phyloP scores from a whole-genome alignment of 2,329 filamentous ascomycete species.

The Microdochium paspali region DNA sequence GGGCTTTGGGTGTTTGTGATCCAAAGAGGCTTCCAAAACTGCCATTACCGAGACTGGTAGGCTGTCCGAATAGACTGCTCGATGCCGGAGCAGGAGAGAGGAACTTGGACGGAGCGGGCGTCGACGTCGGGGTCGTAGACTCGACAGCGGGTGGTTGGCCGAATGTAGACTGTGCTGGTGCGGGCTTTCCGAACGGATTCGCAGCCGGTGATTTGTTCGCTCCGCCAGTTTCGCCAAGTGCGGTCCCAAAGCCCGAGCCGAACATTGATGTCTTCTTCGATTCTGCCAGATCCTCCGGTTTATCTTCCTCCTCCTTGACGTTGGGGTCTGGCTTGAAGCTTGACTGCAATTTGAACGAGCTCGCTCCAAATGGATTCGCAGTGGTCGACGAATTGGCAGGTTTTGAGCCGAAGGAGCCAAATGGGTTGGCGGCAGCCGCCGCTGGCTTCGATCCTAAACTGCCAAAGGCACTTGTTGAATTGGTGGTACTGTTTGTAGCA shows the following conservation, averaged over 20 bases:
- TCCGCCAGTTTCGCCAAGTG: conserved; percentile 42
- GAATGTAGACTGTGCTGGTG: neutral
- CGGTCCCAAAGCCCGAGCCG: conserved; percentile 49
- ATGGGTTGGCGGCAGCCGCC: conserved; percentile 18
- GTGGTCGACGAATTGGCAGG: neutral
- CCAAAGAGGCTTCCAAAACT: conserved; percentile 11
- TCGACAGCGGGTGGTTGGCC: conserved; percentile 5
- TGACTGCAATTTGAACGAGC: conserved; percentile 56
- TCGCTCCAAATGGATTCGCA: neutral
- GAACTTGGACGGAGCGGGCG: conserved; percentile 38
- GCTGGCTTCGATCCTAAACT: conserved; percentile 20
- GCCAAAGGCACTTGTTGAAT: conserved; percentile 23
- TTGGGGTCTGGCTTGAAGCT: conserved; percentile 58
- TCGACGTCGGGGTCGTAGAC: conserved; percentile 41
- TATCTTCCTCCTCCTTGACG: conserved; percentile 48
- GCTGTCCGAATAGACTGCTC: conserved; percentile 21
- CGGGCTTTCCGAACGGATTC: conserved; percentile 10
- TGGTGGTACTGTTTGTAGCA: conserved; percentile 16
- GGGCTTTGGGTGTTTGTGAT: conserved; percentile 10
- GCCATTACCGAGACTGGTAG: conserved; percentile 10
- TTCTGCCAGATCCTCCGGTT: conserved; percentile 29
- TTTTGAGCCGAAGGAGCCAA: conserved; percentile 28
- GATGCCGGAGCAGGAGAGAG: conserved; percentile 26
- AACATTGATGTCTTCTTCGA: conserved; percentile 41
- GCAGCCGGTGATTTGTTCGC: conserved; percentile 20